These are phyloP conservation scores for Emiliania huxleyi DNA, from an alignment of 78 protist species.

Conservation along the genomic window DNA sequence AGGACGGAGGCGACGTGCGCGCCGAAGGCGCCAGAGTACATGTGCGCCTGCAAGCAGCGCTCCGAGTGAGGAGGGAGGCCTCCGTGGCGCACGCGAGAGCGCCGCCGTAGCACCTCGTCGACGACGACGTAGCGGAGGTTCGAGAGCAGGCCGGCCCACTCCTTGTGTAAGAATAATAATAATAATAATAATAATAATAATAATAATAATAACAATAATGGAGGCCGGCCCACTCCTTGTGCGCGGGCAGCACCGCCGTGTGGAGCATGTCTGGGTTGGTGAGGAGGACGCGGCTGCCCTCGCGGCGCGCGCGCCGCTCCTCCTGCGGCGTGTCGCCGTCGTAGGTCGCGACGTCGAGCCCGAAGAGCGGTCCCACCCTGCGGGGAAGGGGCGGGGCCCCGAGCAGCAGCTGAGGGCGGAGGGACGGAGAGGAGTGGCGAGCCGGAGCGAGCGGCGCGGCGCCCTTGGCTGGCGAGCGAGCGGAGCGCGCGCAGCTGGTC, in stretches of 20 bases:
- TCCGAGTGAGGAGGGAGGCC: no score
- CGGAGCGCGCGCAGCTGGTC: conserved; percentile 55
- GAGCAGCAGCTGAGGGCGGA: no score
- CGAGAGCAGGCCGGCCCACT: neutral
- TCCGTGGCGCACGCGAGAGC: no score
- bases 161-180: no score
- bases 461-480: neutral
- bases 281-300: conserved; percentile 16
- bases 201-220: no score
- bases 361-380: neutral
- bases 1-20: conserved; percentile 50
- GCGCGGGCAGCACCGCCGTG: conserved; percentile 31
- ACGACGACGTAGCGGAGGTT: neutral
- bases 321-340: conserved; percentile 46
- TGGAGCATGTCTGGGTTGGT: conserved; percentile 71
- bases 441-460: no score
- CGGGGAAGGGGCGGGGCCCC: neutral
- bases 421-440: no score
- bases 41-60: no score
- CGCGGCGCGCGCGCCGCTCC: conserved; percentile 8
- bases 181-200: no score
- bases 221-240: neutral
- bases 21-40: conserved; percentile 59
- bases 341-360: neutral
- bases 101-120: no score